Evolutionary conservation across 83 land plant species (phyloP).

Genomic region (Thuja plicata): DNA sequence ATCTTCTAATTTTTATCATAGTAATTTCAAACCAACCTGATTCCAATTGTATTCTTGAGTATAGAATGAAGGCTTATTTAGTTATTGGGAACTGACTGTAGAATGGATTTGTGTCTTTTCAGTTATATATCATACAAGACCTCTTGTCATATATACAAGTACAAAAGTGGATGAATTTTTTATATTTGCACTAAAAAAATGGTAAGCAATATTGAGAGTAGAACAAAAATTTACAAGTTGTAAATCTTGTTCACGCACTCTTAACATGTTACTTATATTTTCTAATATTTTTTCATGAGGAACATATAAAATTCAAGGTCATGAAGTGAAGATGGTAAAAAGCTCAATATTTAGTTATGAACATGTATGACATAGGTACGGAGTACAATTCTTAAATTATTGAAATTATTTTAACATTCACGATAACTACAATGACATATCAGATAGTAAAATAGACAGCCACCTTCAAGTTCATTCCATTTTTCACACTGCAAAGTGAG

Average conservation of each 20-base stretch:
- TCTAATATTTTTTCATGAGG: conserved; percentile 19
- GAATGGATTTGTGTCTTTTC: conserved; percentile 11
- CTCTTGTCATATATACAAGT: conserved; percentile 79
- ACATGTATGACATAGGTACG: conserved; percentile 98
- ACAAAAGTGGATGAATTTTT: conserved; percentile 90
- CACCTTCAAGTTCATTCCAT: neutral
- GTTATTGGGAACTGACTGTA: neutral
- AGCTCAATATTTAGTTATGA: conserved; percentile 97
- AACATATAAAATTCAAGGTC: conserved; percentile 31
- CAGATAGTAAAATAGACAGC: neutral
- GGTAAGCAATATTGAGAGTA: conserved; percentile 44
- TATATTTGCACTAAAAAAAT: conserved; percentile 65
- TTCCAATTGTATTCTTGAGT: neutral
- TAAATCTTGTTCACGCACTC: neutral
- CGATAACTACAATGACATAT: neutral
- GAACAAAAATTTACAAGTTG: neutral
- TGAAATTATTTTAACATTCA: neutral
- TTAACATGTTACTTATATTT: neutral
- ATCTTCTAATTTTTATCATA: neutral
- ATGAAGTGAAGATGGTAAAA: conserved; percentile 76
- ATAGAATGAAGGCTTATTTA: neutral
- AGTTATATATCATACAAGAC: conserved; percentile 92
- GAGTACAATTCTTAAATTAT: neutral
- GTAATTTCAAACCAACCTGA: neutral
- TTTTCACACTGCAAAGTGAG: neutral